A percentile compares a stretch with the other conserved stretches of the same genome.
Evolutionary conservation across 169 alveolate genomes (phyloP).

Genomic region (Plasmodium reichenowi): DNA sequence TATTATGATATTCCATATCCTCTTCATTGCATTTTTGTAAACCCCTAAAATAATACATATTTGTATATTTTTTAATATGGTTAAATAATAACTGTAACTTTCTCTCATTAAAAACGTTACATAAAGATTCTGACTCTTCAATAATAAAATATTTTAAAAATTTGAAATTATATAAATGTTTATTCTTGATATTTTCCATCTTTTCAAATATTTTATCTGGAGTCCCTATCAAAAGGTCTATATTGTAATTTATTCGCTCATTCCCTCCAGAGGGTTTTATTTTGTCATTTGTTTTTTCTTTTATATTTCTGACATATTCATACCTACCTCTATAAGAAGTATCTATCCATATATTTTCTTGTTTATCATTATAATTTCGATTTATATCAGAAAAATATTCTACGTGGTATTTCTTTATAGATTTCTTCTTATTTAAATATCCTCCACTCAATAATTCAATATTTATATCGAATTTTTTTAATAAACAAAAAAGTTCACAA

Average conservation of each 20-base stretch:
- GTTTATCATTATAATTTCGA: background rate
- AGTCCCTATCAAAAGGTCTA: slow-evolving; percentile 69
- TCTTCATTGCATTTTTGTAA: background rate
- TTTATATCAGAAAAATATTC: background rate
- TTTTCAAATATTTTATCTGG: slow-evolving; percentile 77
- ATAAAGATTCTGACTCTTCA: slow-evolving; percentile 65
- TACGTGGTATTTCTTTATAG: slow-evolving; percentile 47
- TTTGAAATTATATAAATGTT: slow-evolving; percentile 75
- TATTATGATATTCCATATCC: background rate
- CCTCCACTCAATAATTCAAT: slow-evolving; percentile 71
- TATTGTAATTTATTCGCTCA: slow-evolving; percentile 35
- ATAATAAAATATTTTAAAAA: slow-evolving; percentile 66
- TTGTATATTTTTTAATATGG: slow-evolving; percentile 61
- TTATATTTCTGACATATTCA: background rate
- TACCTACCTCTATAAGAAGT: background rate
- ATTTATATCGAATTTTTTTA: slow-evolving; percentile 71
- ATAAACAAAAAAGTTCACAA: slow-evolving; percentile 56
- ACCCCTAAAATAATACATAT: slow-evolving; percentile 67
- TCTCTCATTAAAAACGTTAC: slow-evolving; percentile 67
- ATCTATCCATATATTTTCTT: background rate
- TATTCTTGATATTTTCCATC: slow-evolving; percentile 62
- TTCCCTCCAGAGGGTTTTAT: slow-evolving; percentile 11
- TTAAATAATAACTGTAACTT: slow-evolving; percentile 64
- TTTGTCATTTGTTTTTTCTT: slow-evolving; percentile 6
- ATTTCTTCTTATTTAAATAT: slow-evolving; percentile 55